Conservation (phyloP, 2,329 filamentous ascomycete species). For the Verticillium nonalfalfae region DNA sequence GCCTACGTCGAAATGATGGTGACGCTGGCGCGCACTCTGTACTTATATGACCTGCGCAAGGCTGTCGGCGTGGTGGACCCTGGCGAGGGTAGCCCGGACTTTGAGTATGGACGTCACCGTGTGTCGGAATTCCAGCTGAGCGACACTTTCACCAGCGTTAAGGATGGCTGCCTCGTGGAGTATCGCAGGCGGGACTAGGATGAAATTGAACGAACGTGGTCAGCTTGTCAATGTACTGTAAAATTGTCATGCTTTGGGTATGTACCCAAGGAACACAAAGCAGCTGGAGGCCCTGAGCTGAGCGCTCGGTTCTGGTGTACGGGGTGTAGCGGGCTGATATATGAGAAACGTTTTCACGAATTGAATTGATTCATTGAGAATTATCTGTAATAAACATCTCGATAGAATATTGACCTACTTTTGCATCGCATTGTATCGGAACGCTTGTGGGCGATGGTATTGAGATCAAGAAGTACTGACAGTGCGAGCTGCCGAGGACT, state of each 20-base stretch:
- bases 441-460: too few relatives aligned
- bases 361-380: too few relatives aligned
- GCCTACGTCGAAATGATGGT: constrained; percentile 63
- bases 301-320: background rate
- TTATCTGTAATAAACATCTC: too few relatives aligned
- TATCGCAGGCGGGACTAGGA: constrained; percentile 33
- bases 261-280: too few relatives aligned
- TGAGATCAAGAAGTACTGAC: too few relatives aligned
- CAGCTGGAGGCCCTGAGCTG: background rate
- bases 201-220: background rate
- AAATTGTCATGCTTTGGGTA: too few relatives aligned
- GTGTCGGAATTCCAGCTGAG: constrained; percentile 60
- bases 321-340: background rate
- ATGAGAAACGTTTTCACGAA: background rate
- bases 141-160: constrained; percentile 69
- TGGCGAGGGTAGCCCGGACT: constrained; percentile 41
- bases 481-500: too few relatives aligned
- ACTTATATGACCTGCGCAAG: constrained; percentile 52
- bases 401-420: too few relatives aligned
- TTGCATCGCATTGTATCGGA: too few relatives aligned
- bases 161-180: constrained; percentile 65
- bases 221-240: background rate
- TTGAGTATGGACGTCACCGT: constrained; percentile 49
- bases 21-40: constrained; percentile 55
- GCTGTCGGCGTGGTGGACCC: constrained; percentile 42